Conservation (phyloP, 371 early-diverging fungal genomes). For the Rhizopus delemar region DNA sequence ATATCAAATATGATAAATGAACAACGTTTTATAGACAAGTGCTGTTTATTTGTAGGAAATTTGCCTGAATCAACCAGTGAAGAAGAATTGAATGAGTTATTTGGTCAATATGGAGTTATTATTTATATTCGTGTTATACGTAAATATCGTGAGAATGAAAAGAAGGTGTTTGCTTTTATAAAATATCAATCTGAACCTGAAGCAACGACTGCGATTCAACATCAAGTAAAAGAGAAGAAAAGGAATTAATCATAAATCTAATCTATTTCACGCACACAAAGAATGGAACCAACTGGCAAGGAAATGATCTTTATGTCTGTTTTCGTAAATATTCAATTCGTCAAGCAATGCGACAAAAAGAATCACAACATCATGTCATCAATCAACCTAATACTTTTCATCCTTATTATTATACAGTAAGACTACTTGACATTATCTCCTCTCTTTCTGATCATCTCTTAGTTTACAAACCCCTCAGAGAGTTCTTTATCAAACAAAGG, state of each 20-base stretch:
- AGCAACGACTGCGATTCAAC: conserved; percentile 58
- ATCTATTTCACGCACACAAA: not conserved
- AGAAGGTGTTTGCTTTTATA: conserved; percentile 68
- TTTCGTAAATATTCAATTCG: not conserved
- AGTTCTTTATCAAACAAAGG: not conserved
- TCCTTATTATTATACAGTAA: not conserved
- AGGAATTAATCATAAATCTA: not conserved
- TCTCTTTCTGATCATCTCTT: not conserved
- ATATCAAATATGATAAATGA: conserved; percentile 6
- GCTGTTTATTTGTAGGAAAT: conserved; percentile 72
- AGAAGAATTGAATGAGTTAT: conserved; percentile 48
- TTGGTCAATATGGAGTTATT: conserved; percentile 63
- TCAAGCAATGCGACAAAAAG: not conserved
- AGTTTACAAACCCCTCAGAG: not conserved
- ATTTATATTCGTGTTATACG: conserved; percentile 51
- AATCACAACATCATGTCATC: not conserved
- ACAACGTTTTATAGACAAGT: conserved; percentile 46
- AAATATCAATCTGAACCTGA: conserved; percentile 53
- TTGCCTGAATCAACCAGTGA: conserved; percentile 57
- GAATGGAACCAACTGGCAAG: not conserved
- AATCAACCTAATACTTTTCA: not conserved
- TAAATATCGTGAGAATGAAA: conserved; percentile 16
- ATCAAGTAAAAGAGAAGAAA: conserved; percentile 44
- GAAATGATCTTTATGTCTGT: not conserved
- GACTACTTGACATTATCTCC: not conserved